Evolutionary conservation across 495 filamentous ascomycete genomes (phyloP).

Genomic region (Tuber brumale): DNA sequence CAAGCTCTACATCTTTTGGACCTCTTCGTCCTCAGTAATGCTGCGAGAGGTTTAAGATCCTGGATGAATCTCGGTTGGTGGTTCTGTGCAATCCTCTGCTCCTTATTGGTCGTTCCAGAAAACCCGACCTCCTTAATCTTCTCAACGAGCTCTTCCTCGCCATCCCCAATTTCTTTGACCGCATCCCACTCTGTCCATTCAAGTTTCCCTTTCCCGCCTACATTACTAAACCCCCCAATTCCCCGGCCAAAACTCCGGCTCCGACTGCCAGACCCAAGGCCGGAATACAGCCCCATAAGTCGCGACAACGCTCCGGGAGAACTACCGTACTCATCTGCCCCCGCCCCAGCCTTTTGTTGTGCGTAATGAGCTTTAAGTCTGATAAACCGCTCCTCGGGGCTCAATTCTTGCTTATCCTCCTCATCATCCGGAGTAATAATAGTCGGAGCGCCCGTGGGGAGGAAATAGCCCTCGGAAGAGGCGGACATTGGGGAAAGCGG

Average conservation of each 20-base stretch:
- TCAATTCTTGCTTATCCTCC: conserved; percentile 46
- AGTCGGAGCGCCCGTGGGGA: conserved; percentile 22
- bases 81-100: conserved; percentile 30
- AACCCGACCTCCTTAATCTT: conserved; percentile 33
- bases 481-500: conserved; percentile 12
- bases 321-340: conserved; percentile 41
- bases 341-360: conserved; percentile 45
- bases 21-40: conserved; percentile 80
- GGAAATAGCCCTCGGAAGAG: conserved; percentile 26
- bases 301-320: conserved; percentile 75
- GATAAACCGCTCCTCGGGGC: conserved; percentile 42
- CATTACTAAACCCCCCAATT: conserved; percentile 13
- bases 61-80: conserved; percentile 28
- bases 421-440: conserved; percentile 12
- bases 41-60: conserved; percentile 65
- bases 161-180: conserved; percentile 14
- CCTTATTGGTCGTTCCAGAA: conserved; percentile 28
- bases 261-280: conserved; percentile 38
- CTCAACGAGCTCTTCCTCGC: conserved; percentile 33
- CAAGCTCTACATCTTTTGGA: conserved; percentile 87
- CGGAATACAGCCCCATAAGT: conserved; percentile 86
- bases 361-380: conserved; percentile 63
- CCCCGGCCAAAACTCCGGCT: conserved; percentile 23
- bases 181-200: conserved; percentile 34
- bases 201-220: conserved; percentile 22